Percentiles rank a stretch among this genome's conserved stretches.
Conservation (phyloP, 352 stramenopile species). For the Pythium plurisporium region DNA sequence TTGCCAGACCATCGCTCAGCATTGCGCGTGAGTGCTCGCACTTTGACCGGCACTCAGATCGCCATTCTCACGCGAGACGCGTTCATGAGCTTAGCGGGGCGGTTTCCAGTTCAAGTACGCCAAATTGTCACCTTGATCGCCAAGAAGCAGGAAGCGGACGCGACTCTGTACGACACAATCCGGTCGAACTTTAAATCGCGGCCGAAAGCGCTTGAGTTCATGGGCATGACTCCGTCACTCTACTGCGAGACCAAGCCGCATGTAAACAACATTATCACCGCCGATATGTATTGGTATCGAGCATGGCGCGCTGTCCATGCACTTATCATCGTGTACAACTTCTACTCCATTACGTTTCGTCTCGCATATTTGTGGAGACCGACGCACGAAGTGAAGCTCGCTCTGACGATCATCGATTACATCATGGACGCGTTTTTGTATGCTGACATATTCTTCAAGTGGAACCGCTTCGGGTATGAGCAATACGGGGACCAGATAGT, state of each 20-base stretch:
- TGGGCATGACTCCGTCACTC: conserved; percentile 13
- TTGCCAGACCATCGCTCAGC: conserved; percentile 2
- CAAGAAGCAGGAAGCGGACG: conserved; percentile 10
- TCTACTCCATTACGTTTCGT: conserved; percentile 30
- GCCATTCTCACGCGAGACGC: conserved; percentile 1
- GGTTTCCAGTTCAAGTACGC: conserved; percentile 13
- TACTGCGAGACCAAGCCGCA: conserved; percentile 13
- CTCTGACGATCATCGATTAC: conserved; percentile 18
- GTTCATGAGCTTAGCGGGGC: conserved; percentile 13
- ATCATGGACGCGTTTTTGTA: conserved; percentile 21
- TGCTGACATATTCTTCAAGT: conserved; percentile 21
- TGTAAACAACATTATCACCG: conserved; percentile 13
- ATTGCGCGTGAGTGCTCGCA: conserved; percentile 17
- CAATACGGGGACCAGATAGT: conserved; percentile 23
- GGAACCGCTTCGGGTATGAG: conserved; percentile 18
- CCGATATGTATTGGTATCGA: background rate
- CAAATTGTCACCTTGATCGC: conserved; percentile 20
- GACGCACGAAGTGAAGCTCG: background rate
- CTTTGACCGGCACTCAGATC: conserved; percentile 12
- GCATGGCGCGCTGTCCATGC: conserved; percentile 40
- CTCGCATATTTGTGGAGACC: conserved; percentile 18
- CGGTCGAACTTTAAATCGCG: conserved; percentile 2
- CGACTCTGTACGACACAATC: conserved; percentile 9
- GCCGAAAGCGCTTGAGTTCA: conserved; percentile 11
- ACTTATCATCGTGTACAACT: conserved; percentile 34